Evolutionary conservation across 2,329 filamentous ascomycete genomes (phyloP), one percentile per base, ranked within the genome.

Genomic region (Fusarium mundagurra): DNA sequence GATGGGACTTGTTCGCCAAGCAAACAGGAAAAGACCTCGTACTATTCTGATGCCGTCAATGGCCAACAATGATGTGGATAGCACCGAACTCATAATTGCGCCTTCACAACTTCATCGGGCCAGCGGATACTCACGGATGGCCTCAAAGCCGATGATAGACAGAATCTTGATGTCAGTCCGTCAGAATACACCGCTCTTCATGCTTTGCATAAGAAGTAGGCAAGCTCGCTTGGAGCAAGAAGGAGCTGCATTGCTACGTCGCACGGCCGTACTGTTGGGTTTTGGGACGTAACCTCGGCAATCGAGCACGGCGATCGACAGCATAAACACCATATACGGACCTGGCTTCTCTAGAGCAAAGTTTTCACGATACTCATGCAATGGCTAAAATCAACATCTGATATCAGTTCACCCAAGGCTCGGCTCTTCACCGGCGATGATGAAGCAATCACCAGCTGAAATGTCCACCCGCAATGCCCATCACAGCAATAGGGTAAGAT

Each of bases 1-100:
- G 64, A 33, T 70, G 67, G 67, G 67, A 70, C 18, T 13, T 63
- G 5, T 67, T 70, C n/a, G 58, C 67, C 10, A 62, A 57, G 31
- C 45, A 70, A 31, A 51, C 39, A n/a, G 57, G 50, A 39, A 62
- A 43, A n/a, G 67, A 67, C 8, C 38, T 70, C 13, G 58, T 69
- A 3, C 16, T 69, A 16, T 67, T 61, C 24, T 69, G 54, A 67
- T 22, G 36, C 24, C 20, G 24, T 16, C 20, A 38, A 29, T 22
- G 8, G 24, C 27, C 24, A 38, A 11, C 14, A 24, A 53, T 14
- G 4, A 20, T 22, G 0, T n/a, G 16, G 44, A 22, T 36, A 27
- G 3, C 33, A 18, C 47, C 50, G 50, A n/a, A 41, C 31, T 29
- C 38, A 36, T 2, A 31, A 36, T 5, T 44, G 31, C 14, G 31